phyloP scores from a whole-genome alignment of 2,329 filamentous ascomycete genomes.

The Clonostachys rhizophaga region DNA sequence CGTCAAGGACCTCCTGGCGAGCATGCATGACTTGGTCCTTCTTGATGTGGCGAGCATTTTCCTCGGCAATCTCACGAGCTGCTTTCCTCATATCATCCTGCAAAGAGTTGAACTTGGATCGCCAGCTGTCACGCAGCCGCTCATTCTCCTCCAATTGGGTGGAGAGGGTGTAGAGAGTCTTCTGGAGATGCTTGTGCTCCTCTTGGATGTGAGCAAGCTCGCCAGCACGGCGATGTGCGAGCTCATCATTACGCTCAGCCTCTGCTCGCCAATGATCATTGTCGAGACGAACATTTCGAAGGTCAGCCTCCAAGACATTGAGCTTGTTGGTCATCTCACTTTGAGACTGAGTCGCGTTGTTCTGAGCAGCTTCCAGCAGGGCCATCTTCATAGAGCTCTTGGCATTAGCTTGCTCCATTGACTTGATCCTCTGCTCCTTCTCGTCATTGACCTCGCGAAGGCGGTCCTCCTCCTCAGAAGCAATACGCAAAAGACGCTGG shows the following conservation, averaged over 20 bases:
- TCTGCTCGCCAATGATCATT: constrained; percentile 57
- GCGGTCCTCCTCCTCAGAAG: constrained; percentile 68
- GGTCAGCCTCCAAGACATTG: constrained; percentile 46
- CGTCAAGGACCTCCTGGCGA: constrained; percentile 74
- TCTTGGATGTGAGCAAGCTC: constrained; percentile 43
- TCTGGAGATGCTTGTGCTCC: constrained; percentile 70
- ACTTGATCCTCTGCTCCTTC: constrained; percentile 61
- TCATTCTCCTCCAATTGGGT: constrained; percentile 83
- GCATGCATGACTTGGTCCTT: constrained; percentile 76
- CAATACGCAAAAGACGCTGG: constrained; percentile 63
- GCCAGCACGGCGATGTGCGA: constrained; percentile 39
- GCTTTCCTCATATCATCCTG: constrained; percentile 83
- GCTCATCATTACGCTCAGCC: constrained; percentile 53
- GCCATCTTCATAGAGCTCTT: constrained; percentile 57
- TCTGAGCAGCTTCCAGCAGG: constrained; percentile 65
- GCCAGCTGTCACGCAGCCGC: constrained; percentile 77
- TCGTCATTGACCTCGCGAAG: constrained; percentile 65
- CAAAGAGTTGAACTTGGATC: constrained; percentile 76
- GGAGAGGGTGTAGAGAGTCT: constrained; percentile 67
- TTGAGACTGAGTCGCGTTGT: constrained; percentile 47
- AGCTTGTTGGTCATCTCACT: constrained; percentile 52
- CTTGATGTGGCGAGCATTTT: constrained; percentile 74
- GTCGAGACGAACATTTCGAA: constrained; percentile 51
- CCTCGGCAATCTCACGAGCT: constrained; percentile 73
- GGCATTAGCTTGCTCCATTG: constrained; percentile 48